These are phyloP conservation scores for carrot (Daucus carota) DNA, from an alignment of 129 eudicot genomes.

Conservation along the genomic window DH1_v3.0 NC_030384.2:42308001-42308500, in stretches of 20 bases:
- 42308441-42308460: constrained; percentile 1
- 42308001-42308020: too few species aligned
- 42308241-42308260: neutral
- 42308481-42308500: neutral
- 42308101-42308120: neutral
- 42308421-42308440: neutral
- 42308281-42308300: too few species aligned
- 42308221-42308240: neutral
- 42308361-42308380: neutral
- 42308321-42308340: too few species aligned
- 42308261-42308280: neutral
- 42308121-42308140: neutral
- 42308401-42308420: neutral
- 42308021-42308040: too few species aligned
- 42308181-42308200: neutral
- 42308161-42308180: neutral
- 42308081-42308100: neutral
- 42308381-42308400: neutral
- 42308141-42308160: neutral
- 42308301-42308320: too few species aligned
- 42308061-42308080: too few species aligned
- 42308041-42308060: too few species aligned
- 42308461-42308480: neutral
- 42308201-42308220: neutral
- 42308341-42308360: neutral